Conservation (phyloP, 2,329 filamentous ascomycete species). For the Talaromyces atroroseus region DNA sequence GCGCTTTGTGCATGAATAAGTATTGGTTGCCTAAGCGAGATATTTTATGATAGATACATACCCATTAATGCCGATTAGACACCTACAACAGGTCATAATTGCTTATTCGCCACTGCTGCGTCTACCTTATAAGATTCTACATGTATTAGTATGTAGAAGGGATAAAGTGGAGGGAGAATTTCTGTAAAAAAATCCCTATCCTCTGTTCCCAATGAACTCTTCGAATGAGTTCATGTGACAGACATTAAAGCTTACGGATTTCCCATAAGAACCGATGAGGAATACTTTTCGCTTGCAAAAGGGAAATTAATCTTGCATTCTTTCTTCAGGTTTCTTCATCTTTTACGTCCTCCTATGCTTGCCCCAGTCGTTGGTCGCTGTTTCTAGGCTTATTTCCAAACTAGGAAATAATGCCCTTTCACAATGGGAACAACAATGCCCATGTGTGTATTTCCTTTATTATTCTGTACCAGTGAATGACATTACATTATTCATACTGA, state of each 20-base stretch:
- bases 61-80: not conserved
- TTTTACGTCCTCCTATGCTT: too few species aligned
- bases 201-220: not conserved
- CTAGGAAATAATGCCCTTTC: not conserved
- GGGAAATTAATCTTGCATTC: not conserved
- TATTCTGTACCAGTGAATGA: not conserved
- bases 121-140: not conserved
- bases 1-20: not conserved
- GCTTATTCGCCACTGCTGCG: too few species aligned
- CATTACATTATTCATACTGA: not conserved
- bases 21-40: not conserved
- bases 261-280: too few species aligned
- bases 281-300: not conserved
- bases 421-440: not conserved
- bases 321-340: too few species aligned
- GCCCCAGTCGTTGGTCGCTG: not conserved
- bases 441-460: not conserved
- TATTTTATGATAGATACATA: not conserved
- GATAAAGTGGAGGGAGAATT: not conserved
- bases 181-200: not conserved
- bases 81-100: not conserved
- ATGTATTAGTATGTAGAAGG: not conserved
- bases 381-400: not conserved
- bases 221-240: too few species aligned
- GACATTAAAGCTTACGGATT: too few species aligned